Base-by-base conservation (phyloP, 2,329 filamentous ascomycete species). In the Verticillium dahliae region DNA sequence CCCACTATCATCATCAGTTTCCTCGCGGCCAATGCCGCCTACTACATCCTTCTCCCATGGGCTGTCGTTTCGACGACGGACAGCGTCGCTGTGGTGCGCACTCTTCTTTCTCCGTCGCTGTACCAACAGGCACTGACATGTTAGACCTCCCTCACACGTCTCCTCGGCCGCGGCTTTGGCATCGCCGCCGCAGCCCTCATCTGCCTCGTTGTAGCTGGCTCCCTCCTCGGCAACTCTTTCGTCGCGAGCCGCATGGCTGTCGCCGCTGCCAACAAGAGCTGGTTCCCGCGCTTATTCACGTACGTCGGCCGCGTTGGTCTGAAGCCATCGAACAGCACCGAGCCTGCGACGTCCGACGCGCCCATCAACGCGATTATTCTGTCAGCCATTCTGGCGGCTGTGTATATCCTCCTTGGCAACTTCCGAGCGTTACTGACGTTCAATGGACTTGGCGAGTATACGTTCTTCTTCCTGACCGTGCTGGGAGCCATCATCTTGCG, bases 391-490 rank as follows among this genome's bases (percentile, higher is more conserved):
- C 73, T 85, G 0, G 82, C 83, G 0, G 69, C 83, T 0, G 61
- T 86, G 1, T 88, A 88, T 69, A 85, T 88, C 37, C 67, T 85
- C 1, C 74, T 86, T 0, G 86, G 85, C 18, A 84, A 79, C 69
- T 88, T 88, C 73, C 80, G 85, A 38, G 81, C 82, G 0, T 78
- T 88, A 0, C 67, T 88, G 11, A 87, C 84, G 0, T 86, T 86
- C 65, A 85, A 85, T 59, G 83, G 83, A 0, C 72, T 85, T 4
- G 83, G 81, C 14, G 83, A 85, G 66, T 88, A 85, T 69, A 81
- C 85, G 0, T 88, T 88, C 71, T 88, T 88, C 73, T 85, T 88
- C 67, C 75, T 87, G 35, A 85, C 85, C 0, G 85, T 87, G 0
- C 67, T 87, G 0, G 85, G 85, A 0, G 80, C 84, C 1, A 74